Base-by-base conservation (phyloP, 2,329 filamentous ascomycete species). In the Lizonia empirigonia region DNA sequence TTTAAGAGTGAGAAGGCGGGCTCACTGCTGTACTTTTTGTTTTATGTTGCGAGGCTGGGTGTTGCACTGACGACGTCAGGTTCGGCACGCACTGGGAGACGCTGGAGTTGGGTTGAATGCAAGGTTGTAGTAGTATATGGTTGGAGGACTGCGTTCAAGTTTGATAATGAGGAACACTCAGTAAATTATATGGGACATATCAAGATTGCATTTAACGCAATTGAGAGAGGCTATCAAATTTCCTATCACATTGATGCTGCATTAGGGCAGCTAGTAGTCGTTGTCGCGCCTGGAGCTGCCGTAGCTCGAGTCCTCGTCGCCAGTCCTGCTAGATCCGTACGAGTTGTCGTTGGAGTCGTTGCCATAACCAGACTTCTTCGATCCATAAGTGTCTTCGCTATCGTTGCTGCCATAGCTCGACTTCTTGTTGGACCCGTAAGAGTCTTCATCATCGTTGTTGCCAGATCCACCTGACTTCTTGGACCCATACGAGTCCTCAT, bases 11-110 rank as follows among this genome's bases (percentile, higher is more conserved):
- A 52, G 33, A 54, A 55, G 36, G 32, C 37, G 15, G 50, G 47
- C 1, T 50, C 41, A 12, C 47, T 45, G 49, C 53, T 53, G 18
- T 61, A 59, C 18, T 36, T 61, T 12, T 7, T 61, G 27, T 58
- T 60, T 6, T 58, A 60, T 22, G 44, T 59, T 3, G 36, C 40
- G 5, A 24, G 23, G 8, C 29, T 19, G 19, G 12, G 8, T 7
- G 24, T n/a, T n/a, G 18, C 22, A 10, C n/a, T n/a, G n/a, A n/a
- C n/a, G n/a, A n/a, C n/a, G n/a, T n/a, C n/a, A n/a, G n/a, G n/a
- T n/a, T n/a, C n/a, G n/a, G n/a, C n/a, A n/a, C n/a, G n/a, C n/a
- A n/a, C n/a, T n/a, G n/a, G n/a, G n/a, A n/a, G n/a, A n/a, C n/a
- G n/a, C n/a, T n/a, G n/a, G n/a, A n/a, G n/a, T n/a, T n/a, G n/a